Evolutionary conservation across 495 filamentous ascomycete genomes (phyloP), one percentile per base, ranked within the genome.

Genomic region (Copromyces sp.): DNA sequence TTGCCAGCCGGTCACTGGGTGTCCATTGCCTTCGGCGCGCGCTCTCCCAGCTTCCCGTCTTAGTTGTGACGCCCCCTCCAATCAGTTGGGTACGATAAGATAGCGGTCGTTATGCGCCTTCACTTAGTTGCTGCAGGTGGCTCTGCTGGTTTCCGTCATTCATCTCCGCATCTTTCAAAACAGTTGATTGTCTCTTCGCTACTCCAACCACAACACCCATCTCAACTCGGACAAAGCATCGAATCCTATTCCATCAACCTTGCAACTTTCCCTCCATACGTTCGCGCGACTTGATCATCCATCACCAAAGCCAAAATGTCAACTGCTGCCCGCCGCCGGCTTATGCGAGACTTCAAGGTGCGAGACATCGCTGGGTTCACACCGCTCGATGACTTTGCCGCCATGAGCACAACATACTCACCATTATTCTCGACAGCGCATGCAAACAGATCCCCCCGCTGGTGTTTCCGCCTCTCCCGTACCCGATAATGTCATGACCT

Each of bases 301-400:
- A 65, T 65, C 53, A 65, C 24, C 53, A 35, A 35, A 61, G 59
- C 59, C 79, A 85, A 47, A 69, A 98, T 98, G 94, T 97, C 94
- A 76, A 97, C 94, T 74, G 90, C 94, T 75, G 94, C 94, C 72
- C 93, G 94, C 77, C 93, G 94, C 77, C 94, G 94, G 81, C 87
- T 98, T 77, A 98, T 98, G 94, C 91, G 94, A 76, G 94, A 98
- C 85, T 97, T 98, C 87, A 98, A 97, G 92, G 94, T 97, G 84
- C 70, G 87, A 82, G 9, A 4, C 32, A 40, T 59, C n/a, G 29
- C 39, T 39, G 42, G 24, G 29, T 65, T 41, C n/a, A 68, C 29
- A 59, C 70, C 73, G 74, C 65, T 44, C 68, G 69, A 29, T 72
- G 38, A 12, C 41, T 32, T 24, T 39, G 14, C 29, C 45, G 3